Conservation (phyloP, 371 early-diverging fungal species). For the Rhizopus arrhizus region DNA sequence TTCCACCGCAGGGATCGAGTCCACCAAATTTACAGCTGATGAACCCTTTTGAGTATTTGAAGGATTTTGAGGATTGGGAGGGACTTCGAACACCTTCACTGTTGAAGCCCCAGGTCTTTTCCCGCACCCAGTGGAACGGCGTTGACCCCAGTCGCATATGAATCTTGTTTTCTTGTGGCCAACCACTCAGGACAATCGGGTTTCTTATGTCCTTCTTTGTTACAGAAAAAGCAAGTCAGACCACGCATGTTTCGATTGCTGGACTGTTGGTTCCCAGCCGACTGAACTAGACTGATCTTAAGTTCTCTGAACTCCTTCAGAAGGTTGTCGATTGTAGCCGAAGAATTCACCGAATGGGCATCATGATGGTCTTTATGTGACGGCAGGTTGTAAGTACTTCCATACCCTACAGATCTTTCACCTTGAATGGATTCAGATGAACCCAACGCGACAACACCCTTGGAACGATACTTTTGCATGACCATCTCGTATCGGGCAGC, state of each 20-base stretch:
- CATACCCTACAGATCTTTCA: too few relatives aligned
- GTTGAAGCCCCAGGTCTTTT: constrained; percentile 12
- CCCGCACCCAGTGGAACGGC: not conserved
- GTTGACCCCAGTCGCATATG: not conserved
- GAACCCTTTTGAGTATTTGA: not conserved
- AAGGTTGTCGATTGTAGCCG: too few relatives aligned
- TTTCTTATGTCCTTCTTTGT: constrained; percentile 1
- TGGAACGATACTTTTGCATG: too few relatives aligned
- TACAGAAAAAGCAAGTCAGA: not conserved
- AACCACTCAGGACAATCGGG: not conserved
- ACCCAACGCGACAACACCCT: too few relatives aligned
- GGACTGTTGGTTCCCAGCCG: too few relatives aligned
- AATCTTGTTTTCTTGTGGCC: not conserved
- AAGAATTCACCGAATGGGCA: too few relatives aligned
- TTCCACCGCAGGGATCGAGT: not conserved
- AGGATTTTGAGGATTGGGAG: not conserved
- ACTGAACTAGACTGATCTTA: constrained; percentile 9
- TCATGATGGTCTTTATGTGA: too few relatives aligned
- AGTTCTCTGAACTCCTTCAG: constrained; percentile 10
- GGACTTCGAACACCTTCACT: constrained; percentile 1
- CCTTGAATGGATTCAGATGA: too few relatives aligned
- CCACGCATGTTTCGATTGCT: too few relatives aligned
- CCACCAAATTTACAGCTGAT: constrained; percentile 4
- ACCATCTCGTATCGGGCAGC: too few relatives aligned
- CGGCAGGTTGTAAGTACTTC: too few relatives aligned